Evolutionary conservation across 129 eudicot species (phyloP).

Genomic region (Lactuca sativa): DNA sequence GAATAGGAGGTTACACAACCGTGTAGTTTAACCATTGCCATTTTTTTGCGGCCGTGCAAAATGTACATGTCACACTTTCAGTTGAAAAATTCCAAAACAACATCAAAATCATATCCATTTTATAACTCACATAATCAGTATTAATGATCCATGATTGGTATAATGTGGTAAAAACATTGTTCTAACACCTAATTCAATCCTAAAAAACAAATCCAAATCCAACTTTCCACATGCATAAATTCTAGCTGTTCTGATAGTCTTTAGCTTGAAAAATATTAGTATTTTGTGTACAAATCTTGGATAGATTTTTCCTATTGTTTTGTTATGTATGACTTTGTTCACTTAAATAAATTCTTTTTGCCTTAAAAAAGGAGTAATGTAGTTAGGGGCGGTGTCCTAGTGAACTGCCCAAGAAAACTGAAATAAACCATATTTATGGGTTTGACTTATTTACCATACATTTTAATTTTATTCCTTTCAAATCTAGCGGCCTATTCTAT

Average conservation of each 20-base stretch:
- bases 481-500: constrained; percentile 17
- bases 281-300: background rate
- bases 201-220: no score
- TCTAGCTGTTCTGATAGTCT: background rate
- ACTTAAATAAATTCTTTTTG: background rate
- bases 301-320: background rate
- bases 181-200: no score
- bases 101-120: no score
- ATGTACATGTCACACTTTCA: no score
- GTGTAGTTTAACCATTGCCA: no score
- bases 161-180: no score
- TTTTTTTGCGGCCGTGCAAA: no score
- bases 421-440: constrained; percentile 36
- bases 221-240: background rate
- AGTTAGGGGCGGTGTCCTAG: constrained; percentile 24
- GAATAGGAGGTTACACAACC: no score
- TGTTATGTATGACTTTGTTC: background rate
- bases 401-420: constrained; percentile 46
- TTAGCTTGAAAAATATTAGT: background rate
- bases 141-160: no score
- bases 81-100: no score
- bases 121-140: no score
- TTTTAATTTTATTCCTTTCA: background rate
- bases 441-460: constrained; percentile 30
- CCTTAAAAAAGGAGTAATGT: background rate